These are phyloP conservation scores for Eucalyptus regnans DNA, from an alignment of 345 rosid species.

Conservation along the genomic window DNA sequence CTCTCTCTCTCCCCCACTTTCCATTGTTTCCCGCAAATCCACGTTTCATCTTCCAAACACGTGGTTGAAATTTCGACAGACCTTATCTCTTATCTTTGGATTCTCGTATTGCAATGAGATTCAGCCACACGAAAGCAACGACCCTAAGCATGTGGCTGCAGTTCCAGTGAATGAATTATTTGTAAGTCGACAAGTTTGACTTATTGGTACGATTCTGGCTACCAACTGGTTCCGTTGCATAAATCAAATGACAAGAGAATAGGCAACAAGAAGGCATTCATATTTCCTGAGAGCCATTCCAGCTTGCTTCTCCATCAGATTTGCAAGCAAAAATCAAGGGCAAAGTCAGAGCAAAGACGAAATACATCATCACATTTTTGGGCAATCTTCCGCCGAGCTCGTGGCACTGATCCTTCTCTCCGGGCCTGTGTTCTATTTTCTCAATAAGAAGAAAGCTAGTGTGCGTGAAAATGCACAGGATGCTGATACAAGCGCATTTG, in stretches of 20 bases:
- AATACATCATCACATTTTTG: not conserved
- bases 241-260: not conserved
- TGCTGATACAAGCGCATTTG: not conserved
- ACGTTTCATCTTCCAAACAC: not conserved
- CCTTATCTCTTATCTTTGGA: not conserved
- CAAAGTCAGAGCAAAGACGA: not conserved
- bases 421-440: not conserved
- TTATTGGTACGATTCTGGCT: not conserved
- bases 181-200: not conserved
- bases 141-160: not conserved
- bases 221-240: not conserved
- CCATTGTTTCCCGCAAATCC: fast-evolving
- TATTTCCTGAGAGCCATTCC: not conserved
- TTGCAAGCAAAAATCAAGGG: not conserved
- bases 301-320: not conserved
- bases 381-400: not conserved
- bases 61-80: not conserved
- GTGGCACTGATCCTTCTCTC: not conserved
- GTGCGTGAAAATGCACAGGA: not conserved
- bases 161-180: not conserved
- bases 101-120: not conserved
- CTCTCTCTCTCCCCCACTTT: not conserved
- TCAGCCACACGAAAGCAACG: not conserved
- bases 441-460: not conserved
- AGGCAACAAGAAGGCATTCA: not conserved